These are phyloP conservation scores for Diaporthe citriasiana DNA, from an alignment of 2,329 filamentous ascomycete species.

Conservation along the genomic window DNA sequence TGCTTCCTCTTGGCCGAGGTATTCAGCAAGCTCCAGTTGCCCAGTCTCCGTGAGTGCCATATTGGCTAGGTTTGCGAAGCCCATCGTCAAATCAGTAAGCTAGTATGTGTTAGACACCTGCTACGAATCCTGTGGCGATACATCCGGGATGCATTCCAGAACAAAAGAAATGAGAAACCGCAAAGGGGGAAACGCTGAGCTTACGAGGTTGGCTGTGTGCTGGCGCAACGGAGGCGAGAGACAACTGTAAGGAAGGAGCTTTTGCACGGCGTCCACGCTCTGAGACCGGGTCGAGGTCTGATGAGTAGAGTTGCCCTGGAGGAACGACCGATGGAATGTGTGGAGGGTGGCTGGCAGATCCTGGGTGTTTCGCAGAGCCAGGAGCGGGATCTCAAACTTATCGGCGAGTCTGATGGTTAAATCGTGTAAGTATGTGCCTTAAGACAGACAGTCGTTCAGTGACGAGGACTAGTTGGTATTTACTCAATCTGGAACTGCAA, in stretches of 20 bases:
- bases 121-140: not conserved
- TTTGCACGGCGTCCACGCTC: constrained; percentile 39
- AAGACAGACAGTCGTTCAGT: not conserved
- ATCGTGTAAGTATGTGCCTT: not conserved
- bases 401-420: constrained; percentile 50
- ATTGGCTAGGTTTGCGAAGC: constrained; percentile 50
- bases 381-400: constrained; percentile 54
- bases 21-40: constrained; percentile 45
- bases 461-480: constrained; percentile 38
- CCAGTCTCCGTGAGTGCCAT: constrained; percentile 46
- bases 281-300: not conserved
- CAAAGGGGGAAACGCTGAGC: not conserved
- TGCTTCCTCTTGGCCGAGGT: constrained; percentile 49
- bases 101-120: not conserved
- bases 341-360: constrained; percentile 56
- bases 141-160: not conserved
- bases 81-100: constrained; percentile 50
- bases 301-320: constrained; percentile 45
- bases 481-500: constrained; percentile 62
- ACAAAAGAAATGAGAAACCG: not conserved
- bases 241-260: constrained; percentile 54
- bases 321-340: constrained; percentile 54
- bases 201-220: constrained; percentile 49
- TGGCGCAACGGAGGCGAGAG: constrained; percentile 46
- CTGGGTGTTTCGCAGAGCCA: constrained; percentile 57